A percentile compares a stretch with the other conserved stretches of the same genome.
Conservation (phyloP, 768 basidiomycete species). For the Lactifluus echinatus region DNA sequence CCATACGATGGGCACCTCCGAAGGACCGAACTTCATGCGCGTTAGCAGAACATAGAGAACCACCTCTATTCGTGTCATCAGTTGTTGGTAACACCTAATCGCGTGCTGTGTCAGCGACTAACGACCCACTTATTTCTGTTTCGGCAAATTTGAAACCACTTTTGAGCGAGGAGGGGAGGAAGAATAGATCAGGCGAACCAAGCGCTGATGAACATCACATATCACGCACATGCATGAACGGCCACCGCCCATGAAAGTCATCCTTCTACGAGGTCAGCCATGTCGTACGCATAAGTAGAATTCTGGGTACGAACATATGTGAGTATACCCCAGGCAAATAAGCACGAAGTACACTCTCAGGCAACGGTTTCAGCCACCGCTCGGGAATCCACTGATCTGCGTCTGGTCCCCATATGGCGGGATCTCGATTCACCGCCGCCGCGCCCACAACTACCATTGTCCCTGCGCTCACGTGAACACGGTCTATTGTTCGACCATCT, state of each 20-base stretch:
- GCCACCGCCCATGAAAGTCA: conserved; percentile 27
- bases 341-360: conserved; percentile 16
- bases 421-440: conserved; percentile 16
- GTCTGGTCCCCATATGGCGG: conserved; percentile 18
- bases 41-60: conserved; percentile 24
- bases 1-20: conserved; percentile 25
- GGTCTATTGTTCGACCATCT: conserved; percentile 3
- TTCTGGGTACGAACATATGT: conserved; percentile 3
- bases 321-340: conserved; percentile 20
- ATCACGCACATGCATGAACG: conserved; percentile 28
- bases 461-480: background rate
- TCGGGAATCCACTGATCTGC: conserved; percentile 20
- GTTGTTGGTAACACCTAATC: background rate
- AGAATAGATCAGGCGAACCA: background rate
- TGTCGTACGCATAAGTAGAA: background rate
- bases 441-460: conserved; percentile 16
- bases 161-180: background rate
- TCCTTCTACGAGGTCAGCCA: conserved; percentile 16
- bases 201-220: background rate
- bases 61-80: conserved; percentile 22
- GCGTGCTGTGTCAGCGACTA: background rate
- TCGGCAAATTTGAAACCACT: conserved; percentile 20
- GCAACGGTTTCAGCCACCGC: conserved; percentile 21
- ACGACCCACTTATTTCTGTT: conserved; percentile 18
- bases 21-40: conserved; percentile 24